Base-by-base conservation (phyloP, 495 filamentous ascomycete genomes). In the Polyplosphaeria fusca region DNA sequence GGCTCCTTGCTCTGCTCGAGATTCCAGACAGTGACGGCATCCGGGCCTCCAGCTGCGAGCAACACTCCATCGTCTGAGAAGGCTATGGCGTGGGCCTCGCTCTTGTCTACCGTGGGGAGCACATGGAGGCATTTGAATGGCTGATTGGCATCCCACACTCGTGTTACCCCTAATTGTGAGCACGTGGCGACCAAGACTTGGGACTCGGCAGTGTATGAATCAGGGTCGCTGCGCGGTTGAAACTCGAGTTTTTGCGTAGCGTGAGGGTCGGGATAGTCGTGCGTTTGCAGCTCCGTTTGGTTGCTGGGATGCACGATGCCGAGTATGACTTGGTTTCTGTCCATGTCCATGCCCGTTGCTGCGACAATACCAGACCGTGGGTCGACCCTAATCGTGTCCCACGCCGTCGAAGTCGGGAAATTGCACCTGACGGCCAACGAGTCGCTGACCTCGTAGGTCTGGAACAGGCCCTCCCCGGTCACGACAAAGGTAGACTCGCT, bases 331-430 rank as follows among this genome's bases (percentile, higher is more conserved):
- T 28, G 45, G 39, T 19, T 19, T 42, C 20, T 61, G 28, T 49
- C 32, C 12, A 35, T 52, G 1, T 60, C 52, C n/a, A 47, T 52
- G 7, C 64, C 62, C 1, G 53, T 30, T 2, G 58, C 57, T 5
- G 63, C 58, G 12, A 67, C 52, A 38, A 69, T 58, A 16, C 56
- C 55, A 3, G 45, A 52, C n/a, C 60, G 5, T 5, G 35, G 23
- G 46, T 71, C 67, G 28, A 43, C 65, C 45, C 49, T 55, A 2
- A 70, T 13, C 20, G 35, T 67, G 19, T 68, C 61, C 63, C 63
- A 68, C 2, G 37, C 56, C 16, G 41, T 37, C 5, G 25, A 23
- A 13, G 39, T 61, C 24, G 51, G 26, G 14, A 64, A 24, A 3
- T 46, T 47, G 16, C 32, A 37, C 24, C 45, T 23, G 5, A 22